Conservation (phyloP, 2,329 filamentous ascomycete genomes). For the Verticillium nonalfalfae region DNA sequence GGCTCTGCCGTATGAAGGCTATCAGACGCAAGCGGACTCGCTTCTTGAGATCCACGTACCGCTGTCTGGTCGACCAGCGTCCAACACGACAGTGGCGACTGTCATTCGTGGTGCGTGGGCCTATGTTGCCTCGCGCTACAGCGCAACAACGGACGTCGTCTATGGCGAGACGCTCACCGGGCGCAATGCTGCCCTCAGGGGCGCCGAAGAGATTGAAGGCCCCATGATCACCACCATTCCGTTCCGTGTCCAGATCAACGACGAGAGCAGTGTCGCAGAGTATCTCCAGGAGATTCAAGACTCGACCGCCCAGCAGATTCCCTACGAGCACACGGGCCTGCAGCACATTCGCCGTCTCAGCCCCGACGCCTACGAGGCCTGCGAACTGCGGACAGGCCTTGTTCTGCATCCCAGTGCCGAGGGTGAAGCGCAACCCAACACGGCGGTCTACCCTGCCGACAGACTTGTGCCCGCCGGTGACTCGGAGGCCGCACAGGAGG, state of each 20-base stretch:
- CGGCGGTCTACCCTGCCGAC: constrained; percentile 33
- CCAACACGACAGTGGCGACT: constrained; percentile 45
- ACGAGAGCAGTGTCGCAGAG: constrained; percentile 33
- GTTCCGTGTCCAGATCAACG: constrained; percentile 40
- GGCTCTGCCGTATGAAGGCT: constrained; percentile 35
- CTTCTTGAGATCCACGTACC: constrained; percentile 46
- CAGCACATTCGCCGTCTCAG: constrained; percentile 54
- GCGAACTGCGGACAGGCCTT: constrained; percentile 47
- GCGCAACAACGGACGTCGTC: constrained; percentile 44
- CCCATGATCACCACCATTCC: constrained; percentile 57
- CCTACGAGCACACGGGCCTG: constrained; percentile 58
- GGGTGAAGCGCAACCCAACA: constrained; percentile 12
- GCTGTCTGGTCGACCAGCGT: constrained; percentile 21
- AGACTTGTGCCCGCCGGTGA: constrained; percentile 49
- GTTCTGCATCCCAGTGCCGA: constrained; percentile 43
- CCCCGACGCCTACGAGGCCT: constrained; percentile 46
- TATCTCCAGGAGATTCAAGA: constrained; percentile 53
- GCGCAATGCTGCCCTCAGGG: constrained; percentile 40
- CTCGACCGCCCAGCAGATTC: constrained; percentile 49
- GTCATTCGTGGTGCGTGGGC: constrained; percentile 55
- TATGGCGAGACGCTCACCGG: constrained; percentile 56
- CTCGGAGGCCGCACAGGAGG: constrained; percentile 51
- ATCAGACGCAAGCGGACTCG: constrained; percentile 44
- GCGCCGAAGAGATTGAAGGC: constrained; percentile 48
- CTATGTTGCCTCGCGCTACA: constrained; percentile 45